Evolutionary conservation across 768 basidiomycete genomes (phyloP).

Genomic region (Termitomyces sp.): DNA sequence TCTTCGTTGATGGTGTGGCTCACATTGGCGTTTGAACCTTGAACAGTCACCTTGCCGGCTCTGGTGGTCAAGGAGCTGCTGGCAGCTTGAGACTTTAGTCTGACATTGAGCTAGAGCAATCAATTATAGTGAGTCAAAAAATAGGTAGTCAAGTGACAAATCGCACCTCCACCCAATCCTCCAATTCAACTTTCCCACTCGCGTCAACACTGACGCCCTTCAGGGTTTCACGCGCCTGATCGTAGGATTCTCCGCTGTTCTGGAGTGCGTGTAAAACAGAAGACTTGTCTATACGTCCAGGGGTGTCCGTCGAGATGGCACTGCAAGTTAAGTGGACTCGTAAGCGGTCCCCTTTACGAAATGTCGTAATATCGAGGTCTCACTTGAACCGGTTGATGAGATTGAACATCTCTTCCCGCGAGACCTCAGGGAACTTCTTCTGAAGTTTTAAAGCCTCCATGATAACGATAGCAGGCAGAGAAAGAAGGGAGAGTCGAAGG

Average conservation of each 20-base stretch:
- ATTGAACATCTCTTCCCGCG: conserved; percentile 91
- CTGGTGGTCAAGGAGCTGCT: conserved; percentile 43
- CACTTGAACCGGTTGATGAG: conserved; percentile 96
- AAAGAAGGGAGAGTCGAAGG: neutral
- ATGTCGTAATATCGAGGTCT: conserved; percentile 24
- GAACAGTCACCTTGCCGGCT: conserved; percentile 88
- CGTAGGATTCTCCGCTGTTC: conserved; percentile 81
- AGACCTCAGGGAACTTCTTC: conserved; percentile 88
- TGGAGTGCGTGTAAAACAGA: conserved; percentile 76
- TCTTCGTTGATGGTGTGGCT: conserved; percentile 98
- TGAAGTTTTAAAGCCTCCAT: conserved; percentile 87
- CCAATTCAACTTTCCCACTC: conserved; percentile 92
- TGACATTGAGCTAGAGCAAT: conserved; percentile 64
- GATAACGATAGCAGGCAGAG: conserved; percentile 8
- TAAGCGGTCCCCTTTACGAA: conserved; percentile 6
- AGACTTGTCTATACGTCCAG: conserved; percentile 80
- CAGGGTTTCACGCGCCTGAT: conserved; percentile 82
- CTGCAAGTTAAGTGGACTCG: conserved; percentile 30
- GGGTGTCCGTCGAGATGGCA: conserved; percentile 68
- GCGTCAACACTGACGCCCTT: conserved; percentile 94
- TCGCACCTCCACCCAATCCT: conserved; percentile 95
- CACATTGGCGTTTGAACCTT: conserved; percentile 92
- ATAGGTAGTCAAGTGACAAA: conserved; percentile 8
- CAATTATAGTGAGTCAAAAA: neutral
- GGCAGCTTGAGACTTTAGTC: conserved; percentile 53